Evolutionary conservation across 1,284 basidiomycete species (phyloP).

Genomic region (Sanguinoderma infundibulare): DNA sequence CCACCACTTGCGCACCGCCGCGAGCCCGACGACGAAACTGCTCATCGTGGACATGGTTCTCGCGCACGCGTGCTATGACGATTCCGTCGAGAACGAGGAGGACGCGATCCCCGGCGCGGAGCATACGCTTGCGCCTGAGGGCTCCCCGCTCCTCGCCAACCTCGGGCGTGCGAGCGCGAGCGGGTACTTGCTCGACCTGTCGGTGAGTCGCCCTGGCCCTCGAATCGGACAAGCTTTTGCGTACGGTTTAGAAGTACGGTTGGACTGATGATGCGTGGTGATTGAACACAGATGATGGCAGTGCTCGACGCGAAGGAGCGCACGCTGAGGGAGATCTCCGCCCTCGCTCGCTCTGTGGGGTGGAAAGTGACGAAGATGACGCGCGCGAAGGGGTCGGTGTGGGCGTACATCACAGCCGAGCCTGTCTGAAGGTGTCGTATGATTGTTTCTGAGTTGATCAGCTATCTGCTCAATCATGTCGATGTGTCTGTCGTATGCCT

Average conservation of each 20-base stretch:
- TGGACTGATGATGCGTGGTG: too few species aligned
- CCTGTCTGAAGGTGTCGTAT: slow-evolving; percentile 42
- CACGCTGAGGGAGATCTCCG: slow-evolving; percentile 65
- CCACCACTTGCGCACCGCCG: slow-evolving; percentile 12
- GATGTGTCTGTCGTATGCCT: too few species aligned
- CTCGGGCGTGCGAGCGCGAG: slow-evolving; percentile 71
- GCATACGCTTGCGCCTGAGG: slow-evolving; percentile 45
- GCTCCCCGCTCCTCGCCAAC: slow-evolving; percentile 64
- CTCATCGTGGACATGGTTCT: slow-evolving; percentile 19
- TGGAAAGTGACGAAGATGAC: slow-evolving; percentile 60
- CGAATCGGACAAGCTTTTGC: too few species aligned
- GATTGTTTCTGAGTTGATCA: too few species aligned
- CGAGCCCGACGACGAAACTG: slow-evolving; percentile 16
- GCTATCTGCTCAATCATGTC: too few species aligned
- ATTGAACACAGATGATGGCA: slow-evolving; percentile 76
- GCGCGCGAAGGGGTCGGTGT: slow-evolving; percentile 56
- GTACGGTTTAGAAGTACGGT: too few species aligned
- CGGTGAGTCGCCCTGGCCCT: slow-evolving; percentile 46
- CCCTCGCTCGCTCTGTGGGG: slow-evolving; percentile 63
- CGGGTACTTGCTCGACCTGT: slow-evolving; percentile 74
- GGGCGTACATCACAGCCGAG: slow-evolving; percentile 67
- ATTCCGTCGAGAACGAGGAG: neutral
- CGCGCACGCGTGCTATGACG: slow-evolving; percentile 16
- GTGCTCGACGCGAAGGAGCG: slow-evolving; percentile 73
- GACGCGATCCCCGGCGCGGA: slow-evolving; percentile 36